phyloP scores from a whole-genome alignment of 2,329 filamentous ascomycete species.

The Saccharata proteae region DNA sequence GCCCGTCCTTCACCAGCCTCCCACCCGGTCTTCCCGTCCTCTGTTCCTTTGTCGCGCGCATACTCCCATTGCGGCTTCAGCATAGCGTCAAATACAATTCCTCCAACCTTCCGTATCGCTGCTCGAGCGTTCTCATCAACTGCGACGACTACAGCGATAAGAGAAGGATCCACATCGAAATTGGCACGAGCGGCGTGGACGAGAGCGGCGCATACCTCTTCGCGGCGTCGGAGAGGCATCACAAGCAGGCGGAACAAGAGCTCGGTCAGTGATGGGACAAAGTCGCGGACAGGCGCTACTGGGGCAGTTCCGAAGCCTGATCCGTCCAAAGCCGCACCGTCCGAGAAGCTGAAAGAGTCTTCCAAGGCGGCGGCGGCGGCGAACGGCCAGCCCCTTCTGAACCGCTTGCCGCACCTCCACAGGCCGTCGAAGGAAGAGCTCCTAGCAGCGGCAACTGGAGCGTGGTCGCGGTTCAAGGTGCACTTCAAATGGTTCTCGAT shows the following conservation, averaged over 20 bases:
- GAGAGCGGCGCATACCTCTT: constrained; percentile 17
- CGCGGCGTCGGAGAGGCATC: constrained; percentile 10
- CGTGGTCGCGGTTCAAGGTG: constrained; percentile 80
- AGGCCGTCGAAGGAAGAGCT: constrained; percentile 89
- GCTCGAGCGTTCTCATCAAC: constrained; percentile 1
- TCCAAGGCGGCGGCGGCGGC: constrained; percentile 14
- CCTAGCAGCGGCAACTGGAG: constrained; percentile 78
- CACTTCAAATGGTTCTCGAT: constrained; percentile 98
- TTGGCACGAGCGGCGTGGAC: constrained; percentile 14
- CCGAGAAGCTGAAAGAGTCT: constrained; percentile 12
- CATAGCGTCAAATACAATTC: background rate
- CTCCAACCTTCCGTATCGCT: constrained; percentile 1
- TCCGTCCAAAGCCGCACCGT: constrained; percentile 17
- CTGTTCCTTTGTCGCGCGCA: background rate
- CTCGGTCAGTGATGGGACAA: constrained; percentile 19
- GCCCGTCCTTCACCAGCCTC: constrained; percentile 3
- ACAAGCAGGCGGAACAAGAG: constrained; percentile 24
- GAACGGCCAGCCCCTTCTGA: constrained; percentile 37
- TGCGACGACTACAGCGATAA: constrained; percentile 7
- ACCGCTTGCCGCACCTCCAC: constrained; percentile 48
- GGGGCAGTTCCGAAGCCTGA: constrained; percentile 19
- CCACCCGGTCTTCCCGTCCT: background rate
- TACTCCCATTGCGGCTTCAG: background rate
- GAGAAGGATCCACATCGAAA: constrained; percentile 4
- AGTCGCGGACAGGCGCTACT: constrained; percentile 12